Evolutionary conservation across 306 rosid species (phyloP), one percentile per base, ranked within the genome.

Genomic region (Vachellia pachyceras): DNA sequence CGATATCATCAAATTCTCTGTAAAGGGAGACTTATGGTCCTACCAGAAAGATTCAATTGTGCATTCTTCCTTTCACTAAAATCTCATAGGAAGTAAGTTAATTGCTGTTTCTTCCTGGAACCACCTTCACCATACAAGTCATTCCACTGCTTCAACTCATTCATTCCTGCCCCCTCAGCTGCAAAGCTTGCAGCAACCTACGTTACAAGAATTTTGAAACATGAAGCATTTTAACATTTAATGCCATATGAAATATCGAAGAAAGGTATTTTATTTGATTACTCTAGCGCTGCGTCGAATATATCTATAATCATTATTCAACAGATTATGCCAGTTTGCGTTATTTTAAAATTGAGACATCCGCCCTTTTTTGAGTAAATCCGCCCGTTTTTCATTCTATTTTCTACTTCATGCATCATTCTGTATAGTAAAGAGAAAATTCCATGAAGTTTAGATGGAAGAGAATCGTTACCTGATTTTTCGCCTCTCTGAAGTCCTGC

Each of bases 121-220:
- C 98, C 99, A 3, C 99, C 98, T 88, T 93, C 98, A 23, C 99
- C 98, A 5, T 88, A 96, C 76, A 82, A 73, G 3, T 96, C 92
- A 54, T 92, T 96, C 99, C 99, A 96, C 81, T 92, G 98, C 85
- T 86, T 89, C 90, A 96, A 83, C 83, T 96, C 99, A 25, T 78
- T 45, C 99, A 96, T 96, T 80, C 90, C 90, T 40, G 97, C 83
- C 40, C 98, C 99, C 82, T 96, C 98, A 0, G 92, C 60, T 29
- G 99, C 85, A 84, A 90, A 92, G 87, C 99, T 96, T 35, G 99
- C 94, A 7, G 97, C 96, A 75, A 92, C 97, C 97, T 95, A 81
- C 45, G 67, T 18, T 81, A 25, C 85, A 35, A 82, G 22, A 74
- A 49, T 11, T 42, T 36, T 39, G 45, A 71, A 64, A 80, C 74